These are phyloP conservation scores for Amphichorda felina DNA, from an alignment of 2,329 filamentous ascomycete species.

Conservation along the genomic window DNA sequence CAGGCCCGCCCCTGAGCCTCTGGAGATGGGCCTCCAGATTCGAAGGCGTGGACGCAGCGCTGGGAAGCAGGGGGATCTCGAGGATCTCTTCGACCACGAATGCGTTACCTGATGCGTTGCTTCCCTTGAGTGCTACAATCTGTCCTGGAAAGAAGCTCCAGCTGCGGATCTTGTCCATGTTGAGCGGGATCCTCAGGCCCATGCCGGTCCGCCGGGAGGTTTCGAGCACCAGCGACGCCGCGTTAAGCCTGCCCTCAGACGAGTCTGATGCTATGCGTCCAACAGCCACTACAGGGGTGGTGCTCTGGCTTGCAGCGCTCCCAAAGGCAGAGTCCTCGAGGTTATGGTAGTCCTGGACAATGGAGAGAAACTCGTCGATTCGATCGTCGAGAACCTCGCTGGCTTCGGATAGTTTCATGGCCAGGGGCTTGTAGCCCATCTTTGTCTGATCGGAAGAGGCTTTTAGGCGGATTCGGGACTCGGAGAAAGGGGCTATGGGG, in stretches of 20 bases:
- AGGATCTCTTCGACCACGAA: constrained; percentile 74
- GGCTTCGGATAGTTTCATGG: constrained; percentile 87
- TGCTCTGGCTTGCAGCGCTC: constrained; percentile 75
- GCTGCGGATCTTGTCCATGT: constrained; percentile 52
- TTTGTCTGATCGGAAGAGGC: constrained; percentile 85
- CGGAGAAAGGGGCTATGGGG: constrained; percentile 59
- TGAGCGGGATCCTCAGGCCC: constrained; percentile 70
- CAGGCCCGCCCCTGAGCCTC: constrained; percentile 52
- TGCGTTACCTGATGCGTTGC: constrained; percentile 73
- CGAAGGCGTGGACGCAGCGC: constrained; percentile 56
- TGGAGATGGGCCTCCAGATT: constrained; percentile 58
- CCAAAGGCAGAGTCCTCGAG: constrained; percentile 76
- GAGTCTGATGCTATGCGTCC: constrained; percentile 86
- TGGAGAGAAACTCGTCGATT: constrained; percentile 76
- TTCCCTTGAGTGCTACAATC: constrained; percentile 77
- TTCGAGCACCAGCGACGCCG: constrained; percentile 77
- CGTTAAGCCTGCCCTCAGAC: constrained; percentile 74
- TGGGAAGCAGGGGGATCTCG: constrained; percentile 60
- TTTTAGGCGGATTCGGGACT: constrained; percentile 72
- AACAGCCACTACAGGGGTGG: constrained; percentile 77
- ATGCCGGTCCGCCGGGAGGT: constrained; percentile 75
- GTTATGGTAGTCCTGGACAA: constrained; percentile 62
- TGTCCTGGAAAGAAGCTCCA: constrained; percentile 93
- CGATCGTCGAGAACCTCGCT: constrained; percentile 91
- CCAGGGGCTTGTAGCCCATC: constrained; percentile 81